Base-by-base conservation (phyloP, 2,329 filamentous ascomycete genomes). In the Fusarium chaquense region DNA sequence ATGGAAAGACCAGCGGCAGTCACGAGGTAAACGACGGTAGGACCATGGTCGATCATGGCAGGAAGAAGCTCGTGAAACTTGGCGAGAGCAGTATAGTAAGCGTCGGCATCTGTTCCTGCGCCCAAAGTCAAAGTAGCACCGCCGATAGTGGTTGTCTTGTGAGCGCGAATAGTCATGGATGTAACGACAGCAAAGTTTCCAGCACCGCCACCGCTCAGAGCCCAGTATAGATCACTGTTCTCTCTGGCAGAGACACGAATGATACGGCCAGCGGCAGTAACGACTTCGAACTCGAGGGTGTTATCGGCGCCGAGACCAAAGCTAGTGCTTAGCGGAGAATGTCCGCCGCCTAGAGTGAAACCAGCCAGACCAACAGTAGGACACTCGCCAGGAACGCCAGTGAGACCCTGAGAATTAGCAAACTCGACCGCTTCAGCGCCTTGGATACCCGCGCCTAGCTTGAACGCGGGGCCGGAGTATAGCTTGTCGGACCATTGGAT, bases 221-320 rank as follows among this genome's bases (percentile, higher is more conserved):
- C 89, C 89, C 88, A 91, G 78, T 87, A 91, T 2, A 91, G 79
- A 53, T 90, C 88, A 0, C 79, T 60, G 67, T 90, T 86, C 33
- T 83, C 64, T 0, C 71, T 73, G 1, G 79, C 80, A 6, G 80
- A 84, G 0, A 86, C 87, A 3, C 76, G 83, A 2, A 89, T 65
- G n/a, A 83, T 71, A 18, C 81, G 61, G 3, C 88, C 87, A 18
- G 75, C 73, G 1, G 82, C 84, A 10, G 83, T 86, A n/a, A 91
- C 81, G 2, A 89, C 85, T 62, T 88, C 82, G 55, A 81, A 86
- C 65, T 85, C 81, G 3, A 91, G 79, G 0, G 85, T 82, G 51
- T 91, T 84, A 67, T 91, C 89, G 1, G 87, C 87, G 18, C 78
- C 85, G 0, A 92, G 80, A 8, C 89, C 89, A 50, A 85, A 86